Base-by-base conservation (phyloP, 1,139 yeast genomes). In the Geotrichum bryndzae region DNA sequence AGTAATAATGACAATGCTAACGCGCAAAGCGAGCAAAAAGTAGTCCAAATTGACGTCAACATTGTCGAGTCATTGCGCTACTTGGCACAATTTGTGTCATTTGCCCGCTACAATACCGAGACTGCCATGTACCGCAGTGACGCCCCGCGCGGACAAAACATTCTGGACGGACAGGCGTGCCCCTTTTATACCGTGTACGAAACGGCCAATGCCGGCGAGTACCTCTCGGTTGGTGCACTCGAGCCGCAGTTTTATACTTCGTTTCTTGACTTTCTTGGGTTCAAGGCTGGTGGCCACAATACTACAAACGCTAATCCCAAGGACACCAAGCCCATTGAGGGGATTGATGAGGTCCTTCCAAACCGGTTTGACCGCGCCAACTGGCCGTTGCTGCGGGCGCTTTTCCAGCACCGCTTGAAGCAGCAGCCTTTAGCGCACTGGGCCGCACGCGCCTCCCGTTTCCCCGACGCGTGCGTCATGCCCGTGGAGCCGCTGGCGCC, bases 231-330 rank as follows among this genome's bases (percentile, higher is more conserved):
- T 15, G 69, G 68, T 1, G 64, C 68, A 3, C 61, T 67, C 5
- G 69, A 67, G 46, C 69, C 67, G 23, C 67, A 67, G 57, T 67
- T 67, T 41, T 67, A 65, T 58, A 51, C 46, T 1, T 56, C 58
- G 33, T 61, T 66, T 22, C 53, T 64, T 7, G 54, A 65, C 50
- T 33, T 66, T 61, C 45, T 58, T 33, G 57, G 59, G 25, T 27
- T 62, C 33, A 59, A 60, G 22, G 31, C 50, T 15, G n/a, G 10
- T 5, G 10, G 33, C 41, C 41, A n/a, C 5, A 35, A 35, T 4
- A 15, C 2, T 35, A 35, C 29, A 25, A 23, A 51, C 13, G 54
- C 3, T 11, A 7, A 29, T 8, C 31, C 18, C 33, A 41, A 31
- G 27, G 35, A 15, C 57, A 23, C 2, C 11, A 10, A 35, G 18